phyloP scores from a whole-genome alignment of 2,329 filamentous ascomycete species.

The Apiospora hydei region DNA sequence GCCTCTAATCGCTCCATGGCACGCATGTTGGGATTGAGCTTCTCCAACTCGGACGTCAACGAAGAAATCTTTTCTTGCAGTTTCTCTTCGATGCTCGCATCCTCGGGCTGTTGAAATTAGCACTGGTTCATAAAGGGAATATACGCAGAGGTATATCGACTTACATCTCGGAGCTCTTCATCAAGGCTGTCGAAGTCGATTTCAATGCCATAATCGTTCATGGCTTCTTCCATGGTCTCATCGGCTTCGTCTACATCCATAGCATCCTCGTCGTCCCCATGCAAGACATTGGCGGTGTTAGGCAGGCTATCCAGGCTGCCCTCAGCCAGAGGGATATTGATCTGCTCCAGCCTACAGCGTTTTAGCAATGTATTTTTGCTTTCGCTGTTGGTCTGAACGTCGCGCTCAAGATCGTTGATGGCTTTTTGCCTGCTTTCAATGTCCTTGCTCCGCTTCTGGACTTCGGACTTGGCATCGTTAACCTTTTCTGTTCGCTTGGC shows the following conservation, averaged over 20 bases:
- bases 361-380: conserved; percentile 84
- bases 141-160: conserved; percentile 38
- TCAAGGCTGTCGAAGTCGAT: conserved; percentile 85
- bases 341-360: conserved; percentile 92
- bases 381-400: conserved; percentile 84
- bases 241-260: conserved; percentile 90
- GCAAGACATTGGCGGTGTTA: conserved; percentile 81
- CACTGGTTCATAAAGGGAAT: conserved; percentile 15
- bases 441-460: conserved; percentile 84
- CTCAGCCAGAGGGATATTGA: conserved; percentile 79
- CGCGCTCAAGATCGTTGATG: conserved; percentile 80
- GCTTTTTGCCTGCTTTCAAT: conserved; percentile 78
- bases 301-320: conserved; percentile 86
- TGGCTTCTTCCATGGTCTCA: conserved; percentile 67
- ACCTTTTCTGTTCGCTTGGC: conserved; percentile 77
- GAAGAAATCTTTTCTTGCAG: conserved; percentile 80
- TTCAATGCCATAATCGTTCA: conserved; percentile 91
- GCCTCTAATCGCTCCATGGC: conserved; percentile 90
- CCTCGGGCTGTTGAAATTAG: conserved; percentile 64
- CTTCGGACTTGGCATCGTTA: conserved; percentile 77
- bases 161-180: conserved; percentile 80
- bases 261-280: conserved; percentile 76
- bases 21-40: conserved; percentile 96
- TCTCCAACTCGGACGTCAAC: conserved; percentile 83
- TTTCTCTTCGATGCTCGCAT: conserved; percentile 74